These are phyloP conservation scores for Penicillium sp. DNA, from an alignment of 2,329 filamentous ascomycete species.

Conservation along the genomic window DNA sequence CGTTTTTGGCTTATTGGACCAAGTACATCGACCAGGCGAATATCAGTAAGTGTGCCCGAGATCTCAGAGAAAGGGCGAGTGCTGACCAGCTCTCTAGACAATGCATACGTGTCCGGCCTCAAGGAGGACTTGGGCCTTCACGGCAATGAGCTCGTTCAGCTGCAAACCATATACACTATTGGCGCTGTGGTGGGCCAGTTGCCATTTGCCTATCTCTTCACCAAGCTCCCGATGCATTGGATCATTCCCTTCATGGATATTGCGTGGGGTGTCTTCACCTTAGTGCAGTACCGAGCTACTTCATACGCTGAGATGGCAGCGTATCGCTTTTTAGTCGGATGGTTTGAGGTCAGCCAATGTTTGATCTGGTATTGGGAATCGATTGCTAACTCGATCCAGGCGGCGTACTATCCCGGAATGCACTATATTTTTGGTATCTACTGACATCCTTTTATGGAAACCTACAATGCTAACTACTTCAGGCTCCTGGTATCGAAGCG, in stretches of 20 bases:
- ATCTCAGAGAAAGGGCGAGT: neutral
- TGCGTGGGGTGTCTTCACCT: constrained; percentile 57
- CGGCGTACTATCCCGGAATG: constrained; percentile 41
- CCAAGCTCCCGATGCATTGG: constrained; percentile 48
- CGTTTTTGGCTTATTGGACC: constrained; percentile 56
- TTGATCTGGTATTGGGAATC: neutral
- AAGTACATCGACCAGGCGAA: constrained; percentile 59
- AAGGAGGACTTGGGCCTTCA: constrained; percentile 53
- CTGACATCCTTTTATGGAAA: neutral
- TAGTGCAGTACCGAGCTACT: constrained; percentile 54
- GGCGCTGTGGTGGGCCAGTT: constrained; percentile 54
- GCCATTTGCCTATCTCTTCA: constrained; percentile 54
- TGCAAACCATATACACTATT: constrained; percentile 54
- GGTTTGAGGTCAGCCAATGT: constrained; percentile 46
- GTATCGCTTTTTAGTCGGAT: constrained; percentile 56
- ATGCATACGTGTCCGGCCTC: constrained; percentile 56
- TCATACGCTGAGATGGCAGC: constrained; percentile 52
- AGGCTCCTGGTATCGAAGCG: constrained; percentile 51
- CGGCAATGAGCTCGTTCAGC: constrained; percentile 55
- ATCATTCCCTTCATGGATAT: constrained; percentile 54
- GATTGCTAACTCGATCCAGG: constrained; percentile 11
- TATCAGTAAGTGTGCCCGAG: constrained; percentile 44
- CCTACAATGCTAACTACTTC: neutral
- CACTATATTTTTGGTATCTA: constrained; percentile 35
- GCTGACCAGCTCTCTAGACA: constrained; percentile 37